Conservation (phyloP, 352 stramenopile genomes). For the Phytophthora citrophthora region DNA sequence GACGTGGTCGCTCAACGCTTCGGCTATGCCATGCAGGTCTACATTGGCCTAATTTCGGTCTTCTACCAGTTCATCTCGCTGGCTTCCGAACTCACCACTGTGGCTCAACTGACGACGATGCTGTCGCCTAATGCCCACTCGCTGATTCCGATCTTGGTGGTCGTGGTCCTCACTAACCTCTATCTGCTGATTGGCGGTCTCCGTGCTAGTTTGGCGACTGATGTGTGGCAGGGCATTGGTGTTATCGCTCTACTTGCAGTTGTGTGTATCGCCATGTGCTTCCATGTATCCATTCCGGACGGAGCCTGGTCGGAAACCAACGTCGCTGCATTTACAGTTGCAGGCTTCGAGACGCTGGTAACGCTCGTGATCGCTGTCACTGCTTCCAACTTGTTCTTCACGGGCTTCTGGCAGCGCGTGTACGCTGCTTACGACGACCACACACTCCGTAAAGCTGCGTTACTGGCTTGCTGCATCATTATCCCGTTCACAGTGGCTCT, state of each 20-base stretch:
- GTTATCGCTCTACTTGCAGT: conserved; percentile 62
- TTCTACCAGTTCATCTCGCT: conserved; percentile 89
- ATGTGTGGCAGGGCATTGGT: conserved; percentile 76
- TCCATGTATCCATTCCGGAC: conserved; percentile 56
- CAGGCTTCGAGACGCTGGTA: conserved; percentile 75
- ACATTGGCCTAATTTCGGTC: conserved; percentile 69
- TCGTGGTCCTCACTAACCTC: conserved; percentile 73
- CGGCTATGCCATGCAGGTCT: conserved; percentile 71
- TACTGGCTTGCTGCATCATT: conserved; percentile 54
- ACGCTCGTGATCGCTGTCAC: conserved; percentile 74
- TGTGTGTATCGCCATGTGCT: conserved; percentile 69
- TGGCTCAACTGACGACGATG: conserved; percentile 56
- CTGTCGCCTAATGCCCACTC: conserved; percentile 55
- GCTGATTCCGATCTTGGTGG: conserved; percentile 53
- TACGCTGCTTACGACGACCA: conserved; percentile 64
- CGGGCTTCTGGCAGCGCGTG: conserved; percentile 82
- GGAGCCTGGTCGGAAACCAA: conserved; percentile 56
- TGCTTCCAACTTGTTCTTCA: conserved; percentile 79
- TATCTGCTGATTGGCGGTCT: conserved; percentile 78
- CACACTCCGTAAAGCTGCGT: conserved; percentile 54
- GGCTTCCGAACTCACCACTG: conserved; percentile 68
- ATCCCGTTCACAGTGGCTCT: conserved; percentile 79
- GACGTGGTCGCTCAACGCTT: conserved; percentile 69
- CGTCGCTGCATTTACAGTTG: conserved; percentile 64
- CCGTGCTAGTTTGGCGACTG: conserved; percentile 72